These are phyloP conservation scores for Choanephora cucurbitarum DNA, from an alignment of 371 early-diverging fungal species.

Conservation along the genomic window DNA sequence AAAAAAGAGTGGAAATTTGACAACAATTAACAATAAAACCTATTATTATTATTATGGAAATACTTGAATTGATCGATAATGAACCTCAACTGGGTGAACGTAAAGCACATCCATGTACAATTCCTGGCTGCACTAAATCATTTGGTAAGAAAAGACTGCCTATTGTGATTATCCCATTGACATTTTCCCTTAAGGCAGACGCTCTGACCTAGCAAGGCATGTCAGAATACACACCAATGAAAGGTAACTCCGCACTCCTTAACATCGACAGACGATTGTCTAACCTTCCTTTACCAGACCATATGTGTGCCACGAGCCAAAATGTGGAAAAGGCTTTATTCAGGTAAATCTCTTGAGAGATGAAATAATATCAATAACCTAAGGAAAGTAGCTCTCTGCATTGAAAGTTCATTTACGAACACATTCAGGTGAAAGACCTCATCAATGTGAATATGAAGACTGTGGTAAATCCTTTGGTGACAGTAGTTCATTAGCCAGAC, in stretches of 20 bases:
- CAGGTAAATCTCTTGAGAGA: no score
- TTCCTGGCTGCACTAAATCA: conserved; percentile 34
- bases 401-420: conserved; percentile 77
- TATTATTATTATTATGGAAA: no score
- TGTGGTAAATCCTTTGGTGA: conserved; percentile 65
- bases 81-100: conserved; percentile 36
- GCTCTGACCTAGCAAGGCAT: conserved; percentile 78
- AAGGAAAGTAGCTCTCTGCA: conserved; percentile 74
- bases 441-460: conserved; percentile 64
- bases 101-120: conserved; percentile 35
- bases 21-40: neutral
- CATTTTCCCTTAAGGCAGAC: conserved; percentile 44
- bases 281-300: conserved; percentile 51
- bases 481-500: conserved; percentile 40
- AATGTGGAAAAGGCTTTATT: conserved; percentile 77
- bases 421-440: conserved; percentile 81
- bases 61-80: conserved; percentile 62
- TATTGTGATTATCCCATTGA: conserved; percentile 6
- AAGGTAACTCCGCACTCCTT: conserved; percentile 34
- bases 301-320: conserved; percentile 60
- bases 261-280: conserved; percentile 4
- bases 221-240: conserved; percentile 79
- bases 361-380: no score
- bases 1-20: conserved; percentile 5
- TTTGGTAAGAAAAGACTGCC: conserved; percentile 24